These are phyloP conservation scores for Trametes cinnabarina DNA, from an alignment of 768 basidiomycete genomes.

Conservation along the genomic window DNA sequence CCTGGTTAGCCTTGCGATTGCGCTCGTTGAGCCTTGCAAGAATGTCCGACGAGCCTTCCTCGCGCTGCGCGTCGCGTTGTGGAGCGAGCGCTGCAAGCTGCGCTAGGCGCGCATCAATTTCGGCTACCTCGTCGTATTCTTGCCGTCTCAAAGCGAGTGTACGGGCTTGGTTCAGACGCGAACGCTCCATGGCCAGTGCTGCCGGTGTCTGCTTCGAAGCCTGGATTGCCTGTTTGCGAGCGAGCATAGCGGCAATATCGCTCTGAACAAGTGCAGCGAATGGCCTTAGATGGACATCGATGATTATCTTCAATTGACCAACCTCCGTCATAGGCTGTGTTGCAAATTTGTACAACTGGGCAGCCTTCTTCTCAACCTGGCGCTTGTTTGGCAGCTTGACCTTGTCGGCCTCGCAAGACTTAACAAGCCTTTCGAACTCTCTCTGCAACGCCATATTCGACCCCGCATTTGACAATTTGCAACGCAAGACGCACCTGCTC, in stretches of 20 bases:
- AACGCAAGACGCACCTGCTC: conserved; percentile 47
- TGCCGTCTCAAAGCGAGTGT: conserved; percentile 74
- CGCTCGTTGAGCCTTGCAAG: conserved; percentile 86
- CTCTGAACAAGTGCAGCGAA: conserved; percentile 43
- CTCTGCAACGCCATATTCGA: conserved; percentile 42
- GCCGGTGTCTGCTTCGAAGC: conserved; percentile 34
- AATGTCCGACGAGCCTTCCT: conserved; percentile 41
- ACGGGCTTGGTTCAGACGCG: conserved; percentile 66
- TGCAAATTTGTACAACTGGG: conserved; percentile 56
- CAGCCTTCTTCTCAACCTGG: conserved; percentile 61
- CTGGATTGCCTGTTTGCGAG: conserved; percentile 50
- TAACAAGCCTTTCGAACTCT: conserved; percentile 66
- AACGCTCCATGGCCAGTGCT: conserved; percentile 52
- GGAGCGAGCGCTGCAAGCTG: conserved; percentile 38
- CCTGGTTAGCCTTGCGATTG: conserved; percentile 81
- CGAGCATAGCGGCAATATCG: conserved; percentile 79
- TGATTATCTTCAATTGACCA: neutral
- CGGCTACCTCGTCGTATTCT: conserved; percentile 60
- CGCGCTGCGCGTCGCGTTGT: conserved; percentile 9
- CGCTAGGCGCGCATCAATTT: conserved; percentile 64
- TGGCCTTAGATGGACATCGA: no score
- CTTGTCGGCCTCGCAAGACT: conserved; percentile 46
- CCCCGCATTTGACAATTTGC: neutral
- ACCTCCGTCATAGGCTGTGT: conserved; percentile 81
- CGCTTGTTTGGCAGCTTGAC: conserved; percentile 67